Evolutionary conservation across 768 basidiomycete species (phyloP).

Genomic region (Boletus speciosus): DNA sequence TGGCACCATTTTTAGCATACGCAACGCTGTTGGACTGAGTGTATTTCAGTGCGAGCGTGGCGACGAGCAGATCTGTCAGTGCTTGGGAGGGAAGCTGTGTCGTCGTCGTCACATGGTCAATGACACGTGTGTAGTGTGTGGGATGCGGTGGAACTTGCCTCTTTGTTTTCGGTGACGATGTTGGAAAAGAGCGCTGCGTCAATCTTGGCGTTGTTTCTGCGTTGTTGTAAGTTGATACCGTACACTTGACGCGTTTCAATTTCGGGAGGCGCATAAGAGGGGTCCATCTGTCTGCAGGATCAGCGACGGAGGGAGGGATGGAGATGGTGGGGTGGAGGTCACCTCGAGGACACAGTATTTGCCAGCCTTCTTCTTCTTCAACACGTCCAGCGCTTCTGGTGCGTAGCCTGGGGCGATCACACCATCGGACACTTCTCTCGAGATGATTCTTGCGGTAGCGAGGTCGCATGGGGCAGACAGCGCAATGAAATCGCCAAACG

Average conservation of each 20-base stretch:
- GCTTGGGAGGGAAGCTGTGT: slow-evolving; percentile 70
- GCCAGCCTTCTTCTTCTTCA: slow-evolving; percentile 95
- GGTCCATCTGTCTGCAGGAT: slow-evolving; percentile 68
- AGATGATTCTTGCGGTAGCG: slow-evolving; percentile 93
- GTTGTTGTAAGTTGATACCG: slow-evolving; percentile 86
- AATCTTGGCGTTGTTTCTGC: slow-evolving; percentile 87
- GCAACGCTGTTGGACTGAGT: slow-evolving; percentile 99
- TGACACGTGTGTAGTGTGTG: neutral
- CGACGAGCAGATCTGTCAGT: slow-evolving; percentile 89
- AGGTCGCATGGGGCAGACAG: slow-evolving; percentile 90
- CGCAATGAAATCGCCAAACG: slow-evolving; percentile 98
- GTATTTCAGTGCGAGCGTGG: slow-evolving; percentile 96
- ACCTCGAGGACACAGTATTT: slow-evolving; percentile 98
- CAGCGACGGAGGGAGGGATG: neutral
- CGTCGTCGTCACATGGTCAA: neutral
- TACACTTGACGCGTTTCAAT: slow-evolving; percentile 95
- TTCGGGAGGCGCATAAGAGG: slow-evolving; percentile 70
- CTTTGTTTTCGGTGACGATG: slow-evolving; percentile 84
- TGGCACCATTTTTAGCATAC: slow-evolving; percentile 87
- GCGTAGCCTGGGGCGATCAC: slow-evolving; percentile 95
- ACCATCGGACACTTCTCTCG: slow-evolving; percentile 98
- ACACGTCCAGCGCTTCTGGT: slow-evolving; percentile 80
- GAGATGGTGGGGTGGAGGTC: slow-evolving; percentile 4
- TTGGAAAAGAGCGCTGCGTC: slow-evolving; percentile 77
- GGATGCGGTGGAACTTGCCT: slow-evolving; percentile 43